phyloP scores from a whole-genome alignment of 257 asterid species.

The Solanum corneliomulleri region DNA sequence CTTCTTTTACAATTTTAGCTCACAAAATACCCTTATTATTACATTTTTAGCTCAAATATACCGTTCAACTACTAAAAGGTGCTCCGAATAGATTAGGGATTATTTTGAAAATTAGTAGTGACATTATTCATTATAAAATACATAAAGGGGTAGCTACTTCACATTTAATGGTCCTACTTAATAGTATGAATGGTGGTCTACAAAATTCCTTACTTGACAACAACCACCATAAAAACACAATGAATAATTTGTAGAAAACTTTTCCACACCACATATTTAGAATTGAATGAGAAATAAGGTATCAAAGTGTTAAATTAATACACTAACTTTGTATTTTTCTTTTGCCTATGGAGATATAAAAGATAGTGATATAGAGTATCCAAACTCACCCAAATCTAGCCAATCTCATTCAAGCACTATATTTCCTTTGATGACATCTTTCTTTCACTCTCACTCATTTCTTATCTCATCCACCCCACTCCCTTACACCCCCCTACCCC shows the following conservation, averaged over 20 bases:
- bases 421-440: constrained; percentile 25
- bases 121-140: background rate
- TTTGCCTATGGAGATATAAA: background rate
- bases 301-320: background rate
- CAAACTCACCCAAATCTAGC: constrained; percentile 12
- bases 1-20: background rate
- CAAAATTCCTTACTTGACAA: background rate
- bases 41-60: no score
- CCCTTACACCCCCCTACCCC: no score
- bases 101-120: background rate
- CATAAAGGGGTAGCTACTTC: background rate
- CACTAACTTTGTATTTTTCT: background rate
- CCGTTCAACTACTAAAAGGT: no score
- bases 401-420: constrained; percentile 45
- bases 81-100: no score
- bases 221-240: background rate
- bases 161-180: background rate
- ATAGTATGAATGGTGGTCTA: background rate
- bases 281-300: background rate
- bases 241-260: background rate
- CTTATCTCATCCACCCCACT: constrained; percentile 34
- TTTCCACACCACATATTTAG: background rate
- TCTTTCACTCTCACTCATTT: constrained; percentile 40
- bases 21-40: no score
- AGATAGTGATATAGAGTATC: constrained; percentile 17